These are phyloP conservation scores for Fusarium avenaceum DNA, from an alignment of 2,329 filamentous ascomycete species.

Conservation along the genomic window DNA sequence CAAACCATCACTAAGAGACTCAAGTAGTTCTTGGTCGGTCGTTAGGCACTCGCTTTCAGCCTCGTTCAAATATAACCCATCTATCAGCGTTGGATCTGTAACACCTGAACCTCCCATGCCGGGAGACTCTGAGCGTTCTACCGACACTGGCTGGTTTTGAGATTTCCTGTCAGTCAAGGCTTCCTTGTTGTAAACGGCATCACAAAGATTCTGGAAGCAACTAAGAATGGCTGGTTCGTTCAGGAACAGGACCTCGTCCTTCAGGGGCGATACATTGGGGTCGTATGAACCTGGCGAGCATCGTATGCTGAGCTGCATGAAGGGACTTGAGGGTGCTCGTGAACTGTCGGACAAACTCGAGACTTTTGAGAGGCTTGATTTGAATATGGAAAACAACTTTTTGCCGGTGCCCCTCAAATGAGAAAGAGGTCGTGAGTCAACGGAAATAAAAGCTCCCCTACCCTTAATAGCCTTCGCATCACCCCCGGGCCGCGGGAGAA, in stretches of 20 bases:
- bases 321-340: slow-evolving; percentile 63
- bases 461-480: slow-evolving; percentile 58
- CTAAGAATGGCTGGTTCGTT: slow-evolving; percentile 63
- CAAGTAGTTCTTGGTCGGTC: slow-evolving; percentile 25
- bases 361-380: slow-evolving; percentile 59
- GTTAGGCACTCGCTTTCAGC: slow-evolving; percentile 1
- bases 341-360: slow-evolving; percentile 44
- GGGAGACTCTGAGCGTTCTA: not conserved
- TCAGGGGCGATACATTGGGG: slow-evolving; percentile 77
- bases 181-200: slow-evolving; percentile 54
- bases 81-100: not conserved
- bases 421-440: slow-evolving; percentile 76
- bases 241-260: slow-evolving; percentile 78
- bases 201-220: slow-evolving; percentile 62
- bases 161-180: not conserved
- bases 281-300: slow-evolving; percentile 77
- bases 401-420: slow-evolving; percentile 68
- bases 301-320: slow-evolving; percentile 73
- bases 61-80: not conserved
- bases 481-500: slow-evolving; percentile 68
- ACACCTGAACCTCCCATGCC: not conserved
- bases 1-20: slow-evolving; percentile 25
- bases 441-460: slow-evolving; percentile 72
- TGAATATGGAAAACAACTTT: slow-evolving; percentile 68
- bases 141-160: slow-evolving; percentile 2